Conservation (phyloP, 192 early-diverging fungal species). For the Dissophora globulifera region DNA sequence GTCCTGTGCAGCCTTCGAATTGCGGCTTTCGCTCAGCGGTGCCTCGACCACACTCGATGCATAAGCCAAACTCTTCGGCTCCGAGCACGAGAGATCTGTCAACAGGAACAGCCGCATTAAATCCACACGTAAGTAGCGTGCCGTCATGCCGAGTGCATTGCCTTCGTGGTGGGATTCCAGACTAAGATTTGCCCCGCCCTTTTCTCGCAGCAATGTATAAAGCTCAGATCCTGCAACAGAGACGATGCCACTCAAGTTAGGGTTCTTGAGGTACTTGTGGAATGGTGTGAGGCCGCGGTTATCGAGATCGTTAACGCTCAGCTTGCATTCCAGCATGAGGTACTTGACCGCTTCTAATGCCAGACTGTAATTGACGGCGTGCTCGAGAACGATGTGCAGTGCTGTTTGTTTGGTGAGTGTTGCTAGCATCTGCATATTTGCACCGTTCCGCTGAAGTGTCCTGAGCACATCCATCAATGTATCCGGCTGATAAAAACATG, state of each 20-base stretch:
- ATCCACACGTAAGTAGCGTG: constrained; percentile 44
- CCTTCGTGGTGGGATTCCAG: constrained; percentile 42
- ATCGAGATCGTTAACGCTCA: constrained; percentile 43
- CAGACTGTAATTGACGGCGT: constrained; percentile 35
- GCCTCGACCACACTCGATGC: constrained; percentile 39
- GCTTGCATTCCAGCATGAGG: constrained; percentile 31
- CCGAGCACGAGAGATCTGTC: constrained; percentile 41
- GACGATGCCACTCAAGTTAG: constrained; percentile 31
- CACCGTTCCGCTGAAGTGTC: constrained; percentile 39
- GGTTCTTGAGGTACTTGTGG: constrained; percentile 52
- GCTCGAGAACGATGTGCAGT: constrained; percentile 44
- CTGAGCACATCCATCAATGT: constrained; percentile 35
- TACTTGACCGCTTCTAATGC: constrained; percentile 28
- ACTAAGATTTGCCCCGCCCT: constrained; percentile 29
- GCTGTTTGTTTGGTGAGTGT: constrained; percentile 41
- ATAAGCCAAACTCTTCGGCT: constrained; percentile 31
- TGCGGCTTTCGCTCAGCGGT: constrained; percentile 42
- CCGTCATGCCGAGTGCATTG: constrained; percentile 40
- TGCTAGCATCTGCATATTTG: constrained; percentile 38
- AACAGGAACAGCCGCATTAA: constrained; percentile 43
- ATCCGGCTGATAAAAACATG: constrained; percentile 49
- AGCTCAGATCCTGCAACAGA: constrained; percentile 44
- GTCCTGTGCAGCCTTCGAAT: constrained; percentile 25
- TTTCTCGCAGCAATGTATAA: constrained; percentile 34
- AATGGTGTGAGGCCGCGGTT: constrained; percentile 48